These are phyloP conservation scores for Ceratocystis destructans DNA, from an alignment of 2,329 filamentous ascomycete genomes.

Conservation along the genomic window DNA sequence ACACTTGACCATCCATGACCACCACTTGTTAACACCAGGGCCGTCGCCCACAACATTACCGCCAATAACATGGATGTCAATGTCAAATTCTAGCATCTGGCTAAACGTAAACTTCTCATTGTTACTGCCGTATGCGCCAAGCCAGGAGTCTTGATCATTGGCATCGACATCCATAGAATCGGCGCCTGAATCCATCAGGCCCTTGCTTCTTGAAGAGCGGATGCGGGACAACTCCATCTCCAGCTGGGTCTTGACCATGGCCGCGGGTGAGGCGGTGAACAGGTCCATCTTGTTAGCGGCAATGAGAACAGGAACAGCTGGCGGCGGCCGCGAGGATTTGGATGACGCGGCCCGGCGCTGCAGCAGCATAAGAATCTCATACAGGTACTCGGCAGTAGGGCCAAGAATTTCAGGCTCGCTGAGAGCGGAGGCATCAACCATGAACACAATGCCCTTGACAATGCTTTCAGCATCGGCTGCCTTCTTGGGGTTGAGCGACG, in stretches of 20 bases:
- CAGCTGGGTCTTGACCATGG: slow-evolving; percentile 58
- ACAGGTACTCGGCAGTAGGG: slow-evolving; percentile 68
- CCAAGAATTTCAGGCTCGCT: slow-evolving; percentile 47
- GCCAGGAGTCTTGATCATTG: slow-evolving; percentile 68
- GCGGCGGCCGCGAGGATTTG: slow-evolving; percentile 36
- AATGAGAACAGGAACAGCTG: slow-evolving; percentile 59
- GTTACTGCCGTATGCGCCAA: slow-evolving; percentile 61
- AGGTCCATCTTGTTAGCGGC: slow-evolving; percentile 93
- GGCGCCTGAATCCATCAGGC: slow-evolving; percentile 69
- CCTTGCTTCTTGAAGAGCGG: slow-evolving; percentile 61
- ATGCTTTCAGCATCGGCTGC: slow-evolving; percentile 28
- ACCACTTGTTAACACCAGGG: slow-evolving; percentile 70
- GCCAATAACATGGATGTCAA: slow-evolving; percentile 62
- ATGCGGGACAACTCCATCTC: slow-evolving; percentile 73
- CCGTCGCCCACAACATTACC: slow-evolving; percentile 56
- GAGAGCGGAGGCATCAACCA: slow-evolving; percentile 71
- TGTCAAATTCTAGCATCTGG: slow-evolving; percentile 70
- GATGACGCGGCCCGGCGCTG: slow-evolving; percentile 53
- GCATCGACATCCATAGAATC: slow-evolving; percentile 45
- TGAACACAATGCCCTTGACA: slow-evolving; percentile 64
- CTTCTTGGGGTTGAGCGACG: slow-evolving; percentile 19
- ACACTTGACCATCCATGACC: slow-evolving; percentile 72
- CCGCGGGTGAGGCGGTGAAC: slow-evolving; percentile 76
- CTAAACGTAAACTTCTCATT: slow-evolving; percentile 59
- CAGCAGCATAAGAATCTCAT: slow-evolving; percentile 72